These are phyloP conservation scores for Nicotiana benthamiana DNA, from an alignment of 257 asterid genomes.

Conservation along the genomic window DNA sequence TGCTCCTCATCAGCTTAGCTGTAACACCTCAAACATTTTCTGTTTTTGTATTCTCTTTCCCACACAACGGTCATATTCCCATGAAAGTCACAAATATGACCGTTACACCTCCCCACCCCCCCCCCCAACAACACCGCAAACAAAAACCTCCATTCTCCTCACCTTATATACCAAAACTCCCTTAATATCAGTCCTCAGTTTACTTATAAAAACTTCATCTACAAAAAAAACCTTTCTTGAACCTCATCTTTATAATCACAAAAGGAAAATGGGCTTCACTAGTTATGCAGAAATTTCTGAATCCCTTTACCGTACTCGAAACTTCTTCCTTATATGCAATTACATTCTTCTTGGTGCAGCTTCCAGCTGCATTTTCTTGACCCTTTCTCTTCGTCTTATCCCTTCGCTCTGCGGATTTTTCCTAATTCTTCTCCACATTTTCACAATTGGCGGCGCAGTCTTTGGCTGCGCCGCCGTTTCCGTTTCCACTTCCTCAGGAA, in stretches of 20 bases:
- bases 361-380: constrained; percentile 39
- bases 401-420: constrained; percentile 39
- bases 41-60: not conserved
- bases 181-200: not conserved
- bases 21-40: not conserved
- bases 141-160: not conserved
- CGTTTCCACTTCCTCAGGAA: constrained; percentile 36
- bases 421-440: constrained; percentile 35
- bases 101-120: not conserved
- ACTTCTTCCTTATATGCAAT: constrained; percentile 28
- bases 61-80: constrained; percentile 12
- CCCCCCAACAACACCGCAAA: no score
- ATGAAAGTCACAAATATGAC: not conserved
- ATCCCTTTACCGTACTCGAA: constrained; percentile 22
- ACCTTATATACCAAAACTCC: not conserved
- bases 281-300: constrained; percentile 1
- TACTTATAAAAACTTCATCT: not conserved
- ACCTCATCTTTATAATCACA: not conserved
- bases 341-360: constrained; percentile 37
- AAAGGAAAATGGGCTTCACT: constrained; percentile 5
- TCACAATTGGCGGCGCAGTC: constrained; percentile 36
- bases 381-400: constrained; percentile 38
- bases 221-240: not conserved
- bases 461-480: constrained; percentile 53
- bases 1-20: not conserved